These are phyloP conservation scores for Ceratobasidium sp. DNA, from an alignment of 1,284 basidiomycete species.

Conservation along the genomic window DNA sequence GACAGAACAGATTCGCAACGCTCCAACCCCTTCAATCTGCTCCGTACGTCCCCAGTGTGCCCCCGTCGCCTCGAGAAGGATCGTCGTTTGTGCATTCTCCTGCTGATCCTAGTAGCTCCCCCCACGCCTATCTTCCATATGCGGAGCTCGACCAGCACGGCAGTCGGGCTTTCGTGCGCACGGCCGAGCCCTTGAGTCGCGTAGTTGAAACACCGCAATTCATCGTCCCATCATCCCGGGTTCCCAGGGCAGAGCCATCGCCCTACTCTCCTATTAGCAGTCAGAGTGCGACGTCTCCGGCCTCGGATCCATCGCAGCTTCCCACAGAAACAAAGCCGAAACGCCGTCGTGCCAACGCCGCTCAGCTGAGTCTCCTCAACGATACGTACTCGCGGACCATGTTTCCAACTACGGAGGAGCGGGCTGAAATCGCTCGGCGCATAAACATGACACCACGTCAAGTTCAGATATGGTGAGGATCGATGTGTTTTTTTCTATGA, in stretches of 20 bases:
- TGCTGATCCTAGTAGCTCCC: slow-evolving; percentile 10
- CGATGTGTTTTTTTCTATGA: not conserved
- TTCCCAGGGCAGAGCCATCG: slow-evolving; percentile 21
- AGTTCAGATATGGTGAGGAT: slow-evolving; percentile 81
- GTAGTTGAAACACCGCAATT: slow-evolving; percentile 17
- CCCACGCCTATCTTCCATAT: not conserved
- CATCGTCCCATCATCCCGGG: slow-evolving; percentile 36
- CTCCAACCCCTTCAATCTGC: slow-evolving; percentile 9
- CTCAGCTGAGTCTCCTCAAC: slow-evolving; percentile 79
- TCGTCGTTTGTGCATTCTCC: not conserved
- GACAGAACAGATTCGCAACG: not conserved
- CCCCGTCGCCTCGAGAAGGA: not conserved
- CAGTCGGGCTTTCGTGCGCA: not conserved
- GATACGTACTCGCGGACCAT: slow-evolving; percentile 81
- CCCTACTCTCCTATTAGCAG: slow-evolving; percentile 4
- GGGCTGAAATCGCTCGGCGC: slow-evolving; percentile 75
- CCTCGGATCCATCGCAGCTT: slow-evolving; percentile 19
- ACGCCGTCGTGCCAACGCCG: slow-evolving; percentile 81
- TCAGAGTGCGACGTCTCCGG: not conserved
- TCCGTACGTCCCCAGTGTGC: slow-evolving; percentile 27
- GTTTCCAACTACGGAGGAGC: slow-evolving; percentile 85
- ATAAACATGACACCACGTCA: slow-evolving; percentile 84
- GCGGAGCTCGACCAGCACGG: not conserved
- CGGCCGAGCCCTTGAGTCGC: slow-evolving; percentile 1
- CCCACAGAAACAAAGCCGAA: slow-evolving; percentile 69